Evolutionary conservation across 345 rosid genomes (phyloP).

Genomic region (Boechera retrofracta): DNA sequence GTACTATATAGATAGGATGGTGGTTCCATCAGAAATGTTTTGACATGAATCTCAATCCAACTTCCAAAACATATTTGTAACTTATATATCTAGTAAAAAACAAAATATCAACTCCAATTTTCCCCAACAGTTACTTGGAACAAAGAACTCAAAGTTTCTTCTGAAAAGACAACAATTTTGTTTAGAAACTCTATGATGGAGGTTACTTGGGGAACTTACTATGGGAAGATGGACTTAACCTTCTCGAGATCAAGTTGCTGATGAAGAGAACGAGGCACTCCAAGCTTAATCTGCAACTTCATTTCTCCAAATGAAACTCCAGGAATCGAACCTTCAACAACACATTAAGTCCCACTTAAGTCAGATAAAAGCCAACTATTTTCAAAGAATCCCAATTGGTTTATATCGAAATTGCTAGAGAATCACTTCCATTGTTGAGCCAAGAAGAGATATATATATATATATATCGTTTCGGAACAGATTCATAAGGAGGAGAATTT

Average conservation of each 20-base stretch:
- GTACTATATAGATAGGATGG: neutral
- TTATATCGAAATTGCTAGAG: neutral
- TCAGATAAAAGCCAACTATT: neutral
- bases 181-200: neutral
- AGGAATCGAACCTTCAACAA: conserved; percentile 78
- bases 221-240: conserved; percentile 86
- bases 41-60: neutral
- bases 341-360: conserved; percentile 14
- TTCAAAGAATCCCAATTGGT: neutral
- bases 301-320: conserved; percentile 85
- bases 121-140: neutral
- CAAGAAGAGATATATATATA: neutral
- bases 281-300: conserved; percentile 86
- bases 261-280: conserved; percentile 87
- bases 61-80: neutral
- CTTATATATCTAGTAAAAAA: neutral
- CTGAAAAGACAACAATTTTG: neutral
- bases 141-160: conserved; percentile 5
- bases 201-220: conserved; percentile 53
- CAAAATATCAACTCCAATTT: conserved; percentile 1
- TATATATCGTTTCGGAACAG: neutral
- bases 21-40: neutral
- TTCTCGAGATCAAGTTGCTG: conserved; percentile 66
- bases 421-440: neutral
- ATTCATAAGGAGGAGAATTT: neutral